Evolutionary conservation across 495 filamentous ascomycete genomes (phyloP).

Genomic region (Penicillium robsamsonii): DNA sequence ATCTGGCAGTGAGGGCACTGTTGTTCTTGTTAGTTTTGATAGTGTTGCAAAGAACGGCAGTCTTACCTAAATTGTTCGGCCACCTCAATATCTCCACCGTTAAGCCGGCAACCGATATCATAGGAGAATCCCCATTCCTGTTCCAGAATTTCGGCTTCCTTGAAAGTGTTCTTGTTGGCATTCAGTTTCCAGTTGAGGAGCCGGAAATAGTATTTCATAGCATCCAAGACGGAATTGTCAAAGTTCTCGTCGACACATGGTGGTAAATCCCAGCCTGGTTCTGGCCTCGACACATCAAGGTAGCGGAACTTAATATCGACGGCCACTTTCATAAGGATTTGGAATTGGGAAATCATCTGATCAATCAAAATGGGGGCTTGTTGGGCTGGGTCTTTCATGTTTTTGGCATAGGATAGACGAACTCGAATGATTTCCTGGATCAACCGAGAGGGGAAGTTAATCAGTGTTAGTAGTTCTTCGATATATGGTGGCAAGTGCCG

Average conservation of each 20-base stretch:
- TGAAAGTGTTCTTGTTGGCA: slow-evolving; percentile 98
- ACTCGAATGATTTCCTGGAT: slow-evolving; percentile 96
- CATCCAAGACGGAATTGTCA: slow-evolving; percentile 91
- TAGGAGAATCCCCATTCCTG: slow-evolving; percentile 98
- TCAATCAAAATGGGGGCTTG: slow-evolving; percentile 89
- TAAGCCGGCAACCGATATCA: slow-evolving; percentile 80
- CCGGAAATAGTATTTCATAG: slow-evolving; percentile 95
- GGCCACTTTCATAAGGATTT: slow-evolving; percentile 85
- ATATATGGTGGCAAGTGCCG: slow-evolving; percentile 96
- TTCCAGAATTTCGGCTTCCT: slow-evolving; percentile 94
- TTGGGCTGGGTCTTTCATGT: slow-evolving; percentile 86
- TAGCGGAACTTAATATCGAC: slow-evolving; percentile 91
- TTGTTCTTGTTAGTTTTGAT: slow-evolving; percentile 22
- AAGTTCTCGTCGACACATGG: slow-evolving; percentile 97
- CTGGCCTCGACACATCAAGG: slow-evolving; percentile 74
- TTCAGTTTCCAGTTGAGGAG: slow-evolving; percentile 96
- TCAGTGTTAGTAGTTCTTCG: slow-evolving; percentile 89
- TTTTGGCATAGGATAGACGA: slow-evolving; percentile 85
- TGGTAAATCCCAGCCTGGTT: slow-evolving; percentile 92
- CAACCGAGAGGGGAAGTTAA: slow-evolving; percentile 93
- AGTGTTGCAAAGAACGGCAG: neutral
- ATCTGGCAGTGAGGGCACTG: slow-evolving; percentile 84
- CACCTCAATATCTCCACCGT: slow-evolving; percentile 92
- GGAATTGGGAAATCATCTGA: slow-evolving; percentile 96
- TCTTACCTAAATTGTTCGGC: slow-evolving; percentile 91